Conservation (phyloP, 441 rosid genomes). For the Flueggea neowawraea region DNA sequence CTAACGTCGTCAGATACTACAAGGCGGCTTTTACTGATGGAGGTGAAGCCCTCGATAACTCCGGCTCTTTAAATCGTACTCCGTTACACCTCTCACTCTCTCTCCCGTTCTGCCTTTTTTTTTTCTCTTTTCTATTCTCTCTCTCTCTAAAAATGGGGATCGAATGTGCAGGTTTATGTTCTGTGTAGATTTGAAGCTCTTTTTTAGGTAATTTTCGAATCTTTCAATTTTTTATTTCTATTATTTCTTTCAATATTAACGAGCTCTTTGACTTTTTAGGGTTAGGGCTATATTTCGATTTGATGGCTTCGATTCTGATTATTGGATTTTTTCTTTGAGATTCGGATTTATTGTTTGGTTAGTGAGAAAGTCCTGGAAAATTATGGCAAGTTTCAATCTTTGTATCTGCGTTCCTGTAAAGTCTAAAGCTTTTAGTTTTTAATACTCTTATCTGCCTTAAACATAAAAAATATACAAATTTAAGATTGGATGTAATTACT, state of each 20-base stretch:
- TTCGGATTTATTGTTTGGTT: constrained; percentile 29
- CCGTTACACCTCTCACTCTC: no score
- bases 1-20: no score
- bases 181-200: background rate
- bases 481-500: no score
- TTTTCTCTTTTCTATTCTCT: no score
- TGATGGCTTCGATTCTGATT: constrained; percentile 27
- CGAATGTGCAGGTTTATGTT: no score
- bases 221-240: constrained; percentile 1
- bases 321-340: constrained; percentile 15
- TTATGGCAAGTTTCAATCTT: background rate
- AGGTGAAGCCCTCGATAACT: no score
- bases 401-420: background rate
- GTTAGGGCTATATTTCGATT: constrained; percentile 25
- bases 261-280: constrained; percentile 5
- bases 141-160: no score
- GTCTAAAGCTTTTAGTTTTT: background rate
- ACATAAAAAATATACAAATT: no score
- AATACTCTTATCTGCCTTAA: no score
- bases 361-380: constrained; percentile 15
- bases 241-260: background rate
- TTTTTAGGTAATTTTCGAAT: constrained; percentile 33
- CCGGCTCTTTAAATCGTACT: no score
- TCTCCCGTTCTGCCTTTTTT: no score
- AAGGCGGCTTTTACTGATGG: no score